phyloP scores from a whole-genome alignment of 2,329 filamentous ascomycete species.

The Pyrenochaeta sp. region DNA sequence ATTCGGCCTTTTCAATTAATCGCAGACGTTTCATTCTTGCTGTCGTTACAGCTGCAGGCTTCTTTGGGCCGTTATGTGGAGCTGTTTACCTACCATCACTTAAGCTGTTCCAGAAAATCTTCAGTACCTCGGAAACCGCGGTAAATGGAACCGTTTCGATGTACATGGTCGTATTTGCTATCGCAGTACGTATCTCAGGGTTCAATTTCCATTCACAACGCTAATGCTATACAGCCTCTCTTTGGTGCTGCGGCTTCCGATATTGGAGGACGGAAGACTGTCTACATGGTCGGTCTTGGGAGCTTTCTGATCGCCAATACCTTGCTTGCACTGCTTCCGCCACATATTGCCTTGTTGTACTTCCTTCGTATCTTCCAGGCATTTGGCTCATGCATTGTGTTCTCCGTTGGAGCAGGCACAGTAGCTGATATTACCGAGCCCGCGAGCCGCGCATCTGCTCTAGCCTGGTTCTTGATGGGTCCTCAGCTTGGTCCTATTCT shows the following conservation, averaged over 20 bases:
- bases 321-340: conserved; percentile 50
- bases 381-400: conserved; percentile 54
- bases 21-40: conserved; percentile 50
- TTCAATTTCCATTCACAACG: background rate
- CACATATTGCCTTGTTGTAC: conserved; percentile 51
- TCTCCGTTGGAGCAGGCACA: conserved; percentile 55
- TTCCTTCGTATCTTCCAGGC: conserved; percentile 54
- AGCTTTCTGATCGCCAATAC: conserved; percentile 53
- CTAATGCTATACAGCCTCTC: conserved; percentile 42
- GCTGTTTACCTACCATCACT: conserved; percentile 57
- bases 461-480: conserved; percentile 55
- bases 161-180: conserved; percentile 56
- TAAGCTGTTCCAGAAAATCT: conserved; percentile 48
- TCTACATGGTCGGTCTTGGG: conserved; percentile 53
- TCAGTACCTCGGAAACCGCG: conserved; percentile 45
- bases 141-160: conserved; percentile 57
- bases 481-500: conserved; percentile 56
- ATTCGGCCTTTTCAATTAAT: conserved; percentile 51
- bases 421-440: conserved; percentile 55
- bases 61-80: conserved; percentile 56
- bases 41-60: conserved; percentile 53
- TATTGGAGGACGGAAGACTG: conserved; percentile 50
- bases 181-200: conserved; percentile 34
- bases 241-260: conserved; percentile 55
- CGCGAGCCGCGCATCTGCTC: conserved; percentile 50